Evolutionary conservation across 805 yeast genomes (phyloP).

Genomic region (Wilhelminamyces savonicus): DNA sequence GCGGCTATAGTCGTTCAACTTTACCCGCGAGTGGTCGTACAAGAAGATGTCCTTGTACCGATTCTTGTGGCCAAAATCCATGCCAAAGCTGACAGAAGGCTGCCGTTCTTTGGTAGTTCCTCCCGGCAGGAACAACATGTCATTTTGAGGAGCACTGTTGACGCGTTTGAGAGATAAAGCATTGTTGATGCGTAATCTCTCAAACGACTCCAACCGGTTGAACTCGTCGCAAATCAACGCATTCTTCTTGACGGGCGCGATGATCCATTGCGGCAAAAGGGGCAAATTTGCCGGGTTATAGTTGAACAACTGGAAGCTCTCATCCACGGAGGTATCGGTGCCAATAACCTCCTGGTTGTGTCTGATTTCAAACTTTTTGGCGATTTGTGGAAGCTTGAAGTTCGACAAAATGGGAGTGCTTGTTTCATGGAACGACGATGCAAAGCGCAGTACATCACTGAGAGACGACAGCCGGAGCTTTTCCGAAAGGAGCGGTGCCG

Average conservation of each 20-base stretch:
- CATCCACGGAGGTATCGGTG: conserved; percentile 6
- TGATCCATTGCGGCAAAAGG: background rate
- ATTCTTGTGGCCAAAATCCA: conserved; percentile 14
- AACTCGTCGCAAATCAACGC: too few species aligned
- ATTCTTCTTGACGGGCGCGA: too few species aligned
- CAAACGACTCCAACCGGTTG: too few species aligned
- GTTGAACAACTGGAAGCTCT: conserved; percentile 5
- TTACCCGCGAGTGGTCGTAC: conserved; percentile 12
- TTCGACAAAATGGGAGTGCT: conserved; percentile 41
- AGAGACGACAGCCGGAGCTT: background rate
- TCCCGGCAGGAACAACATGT: conserved; percentile 3
- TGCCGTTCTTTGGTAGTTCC: conserved; percentile 12
- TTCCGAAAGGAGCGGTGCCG: background rate
- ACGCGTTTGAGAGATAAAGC: conserved; percentile 19
- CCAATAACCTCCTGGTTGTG: conserved; percentile 60
- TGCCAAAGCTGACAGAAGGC: conserved; percentile 46
- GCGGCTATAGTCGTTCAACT: conserved; percentile 9
- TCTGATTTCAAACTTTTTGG: conserved; percentile 35
- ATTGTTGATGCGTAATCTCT: too few species aligned
- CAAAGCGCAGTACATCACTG: background rate
- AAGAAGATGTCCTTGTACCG: conserved; percentile 13
- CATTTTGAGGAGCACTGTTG: conserved; percentile 1
- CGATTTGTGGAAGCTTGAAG: conserved; percentile 44
- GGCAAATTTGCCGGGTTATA: too few species aligned
- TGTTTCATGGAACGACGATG: background rate